Evolutionary conservation across 306 rosid genomes (phyloP).

Genomic region (Malus asiatica): DNA sequence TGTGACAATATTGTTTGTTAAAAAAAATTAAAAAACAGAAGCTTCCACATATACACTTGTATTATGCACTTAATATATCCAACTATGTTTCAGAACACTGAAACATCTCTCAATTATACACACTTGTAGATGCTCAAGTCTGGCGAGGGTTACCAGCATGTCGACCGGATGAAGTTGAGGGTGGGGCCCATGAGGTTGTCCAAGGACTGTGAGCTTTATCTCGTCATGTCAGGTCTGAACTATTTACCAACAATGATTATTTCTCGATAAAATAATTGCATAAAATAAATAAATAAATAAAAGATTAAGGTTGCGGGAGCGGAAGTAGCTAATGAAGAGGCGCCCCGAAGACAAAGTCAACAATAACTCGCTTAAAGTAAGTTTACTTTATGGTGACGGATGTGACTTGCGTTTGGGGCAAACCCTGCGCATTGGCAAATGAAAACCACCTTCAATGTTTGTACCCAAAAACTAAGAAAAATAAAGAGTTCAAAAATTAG

Average conservation of each 20-base stretch:
- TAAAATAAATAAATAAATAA: accelerated
- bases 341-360: background rate
- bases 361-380: background rate
- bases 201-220: background rate
- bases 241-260: background rate
- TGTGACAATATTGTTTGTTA: no score
- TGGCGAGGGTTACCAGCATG: background rate
- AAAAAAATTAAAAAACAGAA: no score
- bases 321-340: background rate
- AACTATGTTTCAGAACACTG: accelerated
- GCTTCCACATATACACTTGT: no score
- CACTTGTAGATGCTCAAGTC: background rate
- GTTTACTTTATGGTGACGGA: background rate
- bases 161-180: background rate
- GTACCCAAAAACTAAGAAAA: background rate
- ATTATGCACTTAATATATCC: no score
- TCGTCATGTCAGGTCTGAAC: background rate
- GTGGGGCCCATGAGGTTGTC: background rate
- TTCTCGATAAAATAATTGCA: no score
- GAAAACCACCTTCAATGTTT: no score
- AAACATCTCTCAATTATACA: background rate
- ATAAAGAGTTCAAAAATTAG: no score
- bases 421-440: background rate
- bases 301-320: background rate
- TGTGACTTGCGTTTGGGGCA: background rate